phyloP scores from a whole-genome alignment of 768 basidiomycete species.

The Kwoniella europaea region DNA sequence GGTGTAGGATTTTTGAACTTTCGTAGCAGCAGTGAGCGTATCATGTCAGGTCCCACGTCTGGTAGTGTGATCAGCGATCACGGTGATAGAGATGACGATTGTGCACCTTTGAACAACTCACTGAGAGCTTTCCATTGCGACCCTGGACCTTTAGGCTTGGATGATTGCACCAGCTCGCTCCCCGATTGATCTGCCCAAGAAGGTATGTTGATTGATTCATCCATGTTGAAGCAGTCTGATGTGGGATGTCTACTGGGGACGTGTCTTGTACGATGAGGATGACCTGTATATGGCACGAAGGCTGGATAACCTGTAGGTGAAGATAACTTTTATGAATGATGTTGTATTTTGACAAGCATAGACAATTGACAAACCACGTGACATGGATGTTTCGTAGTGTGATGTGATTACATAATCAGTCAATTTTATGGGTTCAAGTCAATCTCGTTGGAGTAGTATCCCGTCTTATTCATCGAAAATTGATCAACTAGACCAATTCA shows the following conservation, averaged over 20 bases:
- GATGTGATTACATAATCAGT: not conserved
- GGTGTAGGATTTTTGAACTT: constrained; percentile 95
- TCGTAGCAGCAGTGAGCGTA: constrained; percentile 75
- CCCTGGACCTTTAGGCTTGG: constrained; percentile 16
- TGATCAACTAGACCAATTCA: too few relatives aligned
- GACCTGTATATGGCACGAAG: too few relatives aligned
- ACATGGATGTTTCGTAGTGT: not conserved
- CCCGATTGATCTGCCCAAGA: constrained; percentile 14
- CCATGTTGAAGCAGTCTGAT: not conserved
- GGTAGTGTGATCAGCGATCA: not conserved
- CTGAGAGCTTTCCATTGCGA: constrained; percentile 41
- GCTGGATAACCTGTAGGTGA: too few relatives aligned
- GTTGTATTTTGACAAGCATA: too few relatives aligned
- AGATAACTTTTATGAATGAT: too few relatives aligned
- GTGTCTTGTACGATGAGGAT: too few relatives aligned
- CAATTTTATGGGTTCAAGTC: too few relatives aligned
- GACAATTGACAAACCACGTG: not conserved
- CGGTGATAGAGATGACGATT: not conserved
- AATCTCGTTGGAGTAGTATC: too few relatives aligned
- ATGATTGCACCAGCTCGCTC: not conserved
- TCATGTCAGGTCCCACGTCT: constrained; percentile 37
- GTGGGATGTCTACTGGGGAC: not conserved
- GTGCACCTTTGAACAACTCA: constrained; percentile 13
- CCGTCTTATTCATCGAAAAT: too few relatives aligned
- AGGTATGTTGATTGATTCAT: not conserved